Evolutionary conservation across 148 eudicot genomes (phyloP).

Genomic region (Cornus suecica): DNA sequence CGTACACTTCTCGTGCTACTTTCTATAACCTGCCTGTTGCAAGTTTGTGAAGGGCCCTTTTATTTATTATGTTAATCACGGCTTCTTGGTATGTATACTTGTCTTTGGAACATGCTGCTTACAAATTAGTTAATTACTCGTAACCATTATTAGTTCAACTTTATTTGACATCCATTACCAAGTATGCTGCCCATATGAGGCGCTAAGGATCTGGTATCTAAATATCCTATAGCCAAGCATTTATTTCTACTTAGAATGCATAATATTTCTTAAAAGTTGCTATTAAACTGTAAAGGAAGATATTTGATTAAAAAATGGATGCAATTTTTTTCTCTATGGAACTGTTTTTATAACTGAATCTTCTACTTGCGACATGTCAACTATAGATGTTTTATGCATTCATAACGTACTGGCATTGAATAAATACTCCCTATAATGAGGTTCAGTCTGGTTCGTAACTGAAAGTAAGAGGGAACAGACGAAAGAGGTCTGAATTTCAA

Average conservation of each 20-base stretch:
- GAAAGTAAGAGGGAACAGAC: no score
- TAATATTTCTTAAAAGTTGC: neutral
- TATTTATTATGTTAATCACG: neutral
- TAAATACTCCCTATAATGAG: no score
- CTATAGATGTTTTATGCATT: no score
- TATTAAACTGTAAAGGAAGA: neutral
- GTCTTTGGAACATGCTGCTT: neutral
- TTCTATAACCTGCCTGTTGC: conserved; percentile 46
- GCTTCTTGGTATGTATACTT: neutral
- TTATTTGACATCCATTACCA: neutral
- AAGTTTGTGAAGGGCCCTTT: conserved; percentile 34
- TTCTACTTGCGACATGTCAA: no score
- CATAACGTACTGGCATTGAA: no score
- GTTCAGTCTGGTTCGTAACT: no score
- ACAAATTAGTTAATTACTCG: no score
- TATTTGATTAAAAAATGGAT: no score
- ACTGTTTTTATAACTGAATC: no score
- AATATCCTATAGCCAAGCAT: neutral
- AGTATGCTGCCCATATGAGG: neutral
- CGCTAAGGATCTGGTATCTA: neutral
- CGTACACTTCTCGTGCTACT: conserved; percentile 55
- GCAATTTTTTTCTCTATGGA: no score
- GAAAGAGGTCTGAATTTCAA: no score
- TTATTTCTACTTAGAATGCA: neutral
- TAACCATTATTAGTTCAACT: neutral